phyloP scores from a whole-genome alignment of 352 stramenopile genomes.

The Phytophthora cryptogea region DNA sequence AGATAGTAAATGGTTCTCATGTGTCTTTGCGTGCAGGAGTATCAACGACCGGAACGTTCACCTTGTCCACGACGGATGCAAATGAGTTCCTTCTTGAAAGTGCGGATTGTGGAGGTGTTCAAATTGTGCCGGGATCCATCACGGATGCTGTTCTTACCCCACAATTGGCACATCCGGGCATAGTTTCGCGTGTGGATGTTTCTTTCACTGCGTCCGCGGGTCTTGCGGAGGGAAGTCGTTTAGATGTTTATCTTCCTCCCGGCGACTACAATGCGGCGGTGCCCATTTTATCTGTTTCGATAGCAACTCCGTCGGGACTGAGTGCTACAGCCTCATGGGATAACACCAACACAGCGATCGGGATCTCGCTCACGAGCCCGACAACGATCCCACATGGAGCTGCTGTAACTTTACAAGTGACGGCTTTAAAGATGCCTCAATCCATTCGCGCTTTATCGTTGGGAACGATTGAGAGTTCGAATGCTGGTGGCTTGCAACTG shows the following conservation, averaged over 20 bases:
- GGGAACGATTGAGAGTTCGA: slow-evolving; percentile 57
- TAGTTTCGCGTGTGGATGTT: slow-evolving; percentile 45
- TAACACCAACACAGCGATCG: slow-evolving; percentile 30
- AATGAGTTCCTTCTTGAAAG: slow-evolving; percentile 44
- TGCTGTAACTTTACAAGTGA: slow-evolving; percentile 40
- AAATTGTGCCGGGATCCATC: slow-evolving; percentile 40
- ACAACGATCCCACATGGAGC: slow-evolving; percentile 35
- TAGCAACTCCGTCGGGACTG: slow-evolving; percentile 23
- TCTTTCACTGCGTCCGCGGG: slow-evolving; percentile 56
- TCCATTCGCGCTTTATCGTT: slow-evolving; percentile 38
- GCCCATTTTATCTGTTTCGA: slow-evolving; percentile 23
- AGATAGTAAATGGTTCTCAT: slow-evolving; percentile 2
- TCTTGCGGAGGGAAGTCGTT: slow-evolving; percentile 38
- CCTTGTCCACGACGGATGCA: slow-evolving; percentile 40
- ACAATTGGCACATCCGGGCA: slow-evolving; percentile 46
- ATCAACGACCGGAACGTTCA: slow-evolving; percentile 40
- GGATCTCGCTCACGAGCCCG: slow-evolving; percentile 42
- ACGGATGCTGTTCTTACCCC: slow-evolving; percentile 35
- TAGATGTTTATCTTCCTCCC: slow-evolving; percentile 43
- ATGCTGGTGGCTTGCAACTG: slow-evolving; percentile 38
- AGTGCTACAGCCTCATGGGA: slow-evolving; percentile 50
- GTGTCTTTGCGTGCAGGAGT: slow-evolving; percentile 24
- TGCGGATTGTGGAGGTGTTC: slow-evolving; percentile 28
- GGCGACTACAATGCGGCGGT: slow-evolving; percentile 47
- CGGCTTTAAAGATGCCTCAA: slow-evolving; percentile 49